A percentile compares a stretch with the other conserved stretches of the same genome.
Conservation (phyloP, 2,329 filamentous ascomycete genomes). For the Didymella glomerata region DNA sequence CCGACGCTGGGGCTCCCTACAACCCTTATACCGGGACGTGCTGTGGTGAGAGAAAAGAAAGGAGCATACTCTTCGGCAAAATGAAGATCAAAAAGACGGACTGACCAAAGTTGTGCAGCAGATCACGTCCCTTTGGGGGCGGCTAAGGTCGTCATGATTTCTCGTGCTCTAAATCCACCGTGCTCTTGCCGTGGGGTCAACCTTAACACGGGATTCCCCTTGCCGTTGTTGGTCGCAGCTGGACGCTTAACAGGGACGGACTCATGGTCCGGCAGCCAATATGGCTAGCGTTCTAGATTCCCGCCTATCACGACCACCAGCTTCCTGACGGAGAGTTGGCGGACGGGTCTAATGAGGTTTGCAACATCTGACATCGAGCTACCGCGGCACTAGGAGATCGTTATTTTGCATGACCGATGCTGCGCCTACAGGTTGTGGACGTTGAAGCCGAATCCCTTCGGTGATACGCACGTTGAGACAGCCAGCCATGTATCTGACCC, state of each 20-base stretch:
- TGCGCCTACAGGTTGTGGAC: conserved; percentile 1
- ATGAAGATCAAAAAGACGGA: neutral
- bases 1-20: conserved; percentile 9
- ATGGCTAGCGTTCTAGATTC: conserved; percentile 4
- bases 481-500: neutral
- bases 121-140: conserved; percentile 11
- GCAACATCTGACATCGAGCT: conserved; percentile 10
- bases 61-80: conserved; percentile 18
- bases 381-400: conserved; percentile 12
- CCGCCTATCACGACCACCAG: conserved; percentile 5
- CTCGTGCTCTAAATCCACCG: conserved; percentile 3
- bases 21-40: conserved; percentile 20
- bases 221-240: conserved; percentile 15
- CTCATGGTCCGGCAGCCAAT: conserved; percentile 14
- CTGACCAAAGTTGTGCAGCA: conserved; percentile 2
- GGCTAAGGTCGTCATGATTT: conserved; percentile 16
- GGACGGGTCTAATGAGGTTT: conserved; percentile 1
- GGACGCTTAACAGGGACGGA: conserved; percentile 12
- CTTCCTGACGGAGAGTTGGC: conserved; percentile 3
- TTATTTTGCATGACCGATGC: conserved; percentile 14
- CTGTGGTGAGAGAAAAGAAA: conserved; percentile 6
- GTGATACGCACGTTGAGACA: neutral
- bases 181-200: conserved; percentile 17
- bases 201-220: conserved; percentile 11
- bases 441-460: neutral